Percentiles rank a stretch among this genome's conserved stretches.
These are phyloP conservation scores for Phyllosticta citriasiana DNA, from an alignment of 2,329 filamentous ascomycete species.

Conservation along the genomic window DNA sequence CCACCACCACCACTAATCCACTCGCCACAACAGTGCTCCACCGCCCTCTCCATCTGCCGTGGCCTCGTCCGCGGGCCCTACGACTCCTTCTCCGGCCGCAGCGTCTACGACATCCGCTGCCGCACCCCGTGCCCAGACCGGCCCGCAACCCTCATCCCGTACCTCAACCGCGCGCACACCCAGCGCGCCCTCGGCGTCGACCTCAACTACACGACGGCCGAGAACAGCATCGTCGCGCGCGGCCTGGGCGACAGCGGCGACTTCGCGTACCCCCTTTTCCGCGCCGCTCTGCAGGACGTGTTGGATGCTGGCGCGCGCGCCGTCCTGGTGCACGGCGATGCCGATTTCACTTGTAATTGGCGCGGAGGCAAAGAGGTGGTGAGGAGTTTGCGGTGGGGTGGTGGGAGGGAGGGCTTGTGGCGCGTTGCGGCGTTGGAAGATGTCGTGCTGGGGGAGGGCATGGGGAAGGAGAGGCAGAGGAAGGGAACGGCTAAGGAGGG, in stretches of 20 bases:
- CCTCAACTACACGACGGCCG: constrained; percentile 38
- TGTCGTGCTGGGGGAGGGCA: constrained; percentile 54
- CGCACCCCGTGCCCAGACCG: background rate
- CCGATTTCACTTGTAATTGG: constrained; percentile 50
- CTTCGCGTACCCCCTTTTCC: constrained; percentile 34
- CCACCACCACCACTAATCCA: constrained; percentile 19
- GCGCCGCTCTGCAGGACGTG: constrained; percentile 40
- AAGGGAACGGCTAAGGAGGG: constrained; percentile 61
- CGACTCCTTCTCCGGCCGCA: constrained; percentile 29
- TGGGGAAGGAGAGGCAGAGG: constrained; percentile 49
- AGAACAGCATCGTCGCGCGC: constrained; percentile 34
- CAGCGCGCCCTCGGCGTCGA: constrained; percentile 34
- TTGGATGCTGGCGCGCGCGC: constrained; percentile 48
- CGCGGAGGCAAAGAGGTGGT: constrained; percentile 65
- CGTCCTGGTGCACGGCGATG: constrained; percentile 48
- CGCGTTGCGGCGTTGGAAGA: constrained; percentile 56
- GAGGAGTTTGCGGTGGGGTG: constrained; percentile 33
- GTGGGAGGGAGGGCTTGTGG: constrained; percentile 39
- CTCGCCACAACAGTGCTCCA: background rate
- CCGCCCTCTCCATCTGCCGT: constrained; percentile 30
- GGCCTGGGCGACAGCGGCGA: constrained; percentile 38
- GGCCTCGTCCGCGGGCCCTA: constrained; percentile 17
- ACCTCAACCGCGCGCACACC: constrained; percentile 31
- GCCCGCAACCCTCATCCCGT: constrained; percentile 39
- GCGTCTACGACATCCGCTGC: constrained; percentile 45